phyloP scores from a whole-genome alignment of 106 monocot species.

The Chionographis japonica region DNA sequence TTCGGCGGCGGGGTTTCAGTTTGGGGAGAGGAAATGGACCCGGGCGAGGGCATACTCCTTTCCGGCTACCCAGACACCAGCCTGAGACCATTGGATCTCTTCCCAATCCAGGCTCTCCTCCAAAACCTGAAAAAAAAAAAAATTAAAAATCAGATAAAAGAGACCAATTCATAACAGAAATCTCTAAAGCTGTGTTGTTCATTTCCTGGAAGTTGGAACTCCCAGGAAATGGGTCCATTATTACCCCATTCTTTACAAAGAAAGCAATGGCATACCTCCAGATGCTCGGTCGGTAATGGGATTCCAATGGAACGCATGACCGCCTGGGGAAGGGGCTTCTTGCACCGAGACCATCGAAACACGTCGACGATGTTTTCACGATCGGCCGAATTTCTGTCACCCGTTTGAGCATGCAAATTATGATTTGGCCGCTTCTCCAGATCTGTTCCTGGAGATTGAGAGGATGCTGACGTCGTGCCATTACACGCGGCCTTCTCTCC shows the following conservation, averaged over 20 bases:
- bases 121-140: constrained; percentile 23
- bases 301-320: constrained; percentile 68
- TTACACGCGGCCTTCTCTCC: constrained; percentile 51
- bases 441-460: constrained; percentile 25
- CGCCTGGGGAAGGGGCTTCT: constrained; percentile 58
- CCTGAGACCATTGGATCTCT: constrained; percentile 64
- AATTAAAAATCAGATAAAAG: not conserved
- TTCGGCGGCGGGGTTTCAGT: constrained; percentile 1
- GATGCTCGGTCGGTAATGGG: constrained; percentile 57
- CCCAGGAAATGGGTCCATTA: no score
- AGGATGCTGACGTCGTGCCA: constrained; percentile 28
- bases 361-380: constrained; percentile 51
- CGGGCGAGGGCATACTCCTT: constrained; percentile 62
- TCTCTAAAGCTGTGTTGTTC: no score
- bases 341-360: constrained; percentile 83
- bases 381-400: constrained; percentile 32
- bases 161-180: not conserved
- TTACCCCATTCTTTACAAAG: no score
- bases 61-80: constrained; percentile 60
- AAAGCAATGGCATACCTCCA: constrained; percentile 48
- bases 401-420: constrained; percentile 32
- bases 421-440: constrained; percentile 50
- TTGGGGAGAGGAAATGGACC: constrained; percentile 52
- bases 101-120: constrained; percentile 61
- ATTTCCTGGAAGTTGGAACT: no score